Conservation (phyloP, 352 stramenopile genomes). For the Pythium coloratum region DNA sequence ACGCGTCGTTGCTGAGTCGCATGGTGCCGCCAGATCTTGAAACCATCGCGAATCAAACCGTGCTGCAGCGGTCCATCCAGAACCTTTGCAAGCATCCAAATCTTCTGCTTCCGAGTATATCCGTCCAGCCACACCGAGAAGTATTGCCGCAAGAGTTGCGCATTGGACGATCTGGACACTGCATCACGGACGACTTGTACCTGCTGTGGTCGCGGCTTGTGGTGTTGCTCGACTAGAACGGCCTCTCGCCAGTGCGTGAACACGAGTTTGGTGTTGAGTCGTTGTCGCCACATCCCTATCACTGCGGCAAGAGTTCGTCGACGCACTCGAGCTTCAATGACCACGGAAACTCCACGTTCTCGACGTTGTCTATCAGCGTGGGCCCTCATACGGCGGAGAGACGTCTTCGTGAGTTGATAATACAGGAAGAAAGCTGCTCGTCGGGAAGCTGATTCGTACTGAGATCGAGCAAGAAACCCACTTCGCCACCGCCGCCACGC, state of each 20-base stretch:
- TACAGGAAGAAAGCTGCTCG: constrained; percentile 31
- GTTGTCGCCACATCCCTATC: constrained; percentile 24
- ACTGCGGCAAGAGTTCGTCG: constrained; percentile 7
- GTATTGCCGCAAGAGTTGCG: constrained; percentile 7
- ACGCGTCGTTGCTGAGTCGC: background rate
- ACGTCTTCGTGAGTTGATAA: constrained; percentile 30
- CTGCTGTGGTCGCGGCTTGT: background rate
- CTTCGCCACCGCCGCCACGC: constrained; percentile 20
- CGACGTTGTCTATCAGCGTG: constrained; percentile 8
- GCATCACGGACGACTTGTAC: constrained; percentile 8
- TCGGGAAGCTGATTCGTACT: constrained; percentile 7
- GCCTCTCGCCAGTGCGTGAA: constrained; percentile 22
- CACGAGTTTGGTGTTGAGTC: constrained; percentile 20
- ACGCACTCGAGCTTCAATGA: constrained; percentile 15
- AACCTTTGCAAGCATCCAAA: constrained; percentile 2
- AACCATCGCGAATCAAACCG: background rate
- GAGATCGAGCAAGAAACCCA: constrained; percentile 8
- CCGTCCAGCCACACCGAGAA: constrained; percentile 19
- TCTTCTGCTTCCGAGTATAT: background rate
- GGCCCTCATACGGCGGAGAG: constrained; percentile 6
- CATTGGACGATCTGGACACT: background rate
- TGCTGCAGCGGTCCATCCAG: constrained; percentile 13
- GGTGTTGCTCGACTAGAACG: background rate
- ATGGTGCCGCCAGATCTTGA: constrained; percentile 8
- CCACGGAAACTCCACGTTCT: constrained; percentile 14